A percentile compares a stretch with the other conserved stretches of the same genome.
phyloP scores from a whole-genome alignment of 495 filamentous ascomycete genomes.

The Hypoxylon fuscum region DNA sequence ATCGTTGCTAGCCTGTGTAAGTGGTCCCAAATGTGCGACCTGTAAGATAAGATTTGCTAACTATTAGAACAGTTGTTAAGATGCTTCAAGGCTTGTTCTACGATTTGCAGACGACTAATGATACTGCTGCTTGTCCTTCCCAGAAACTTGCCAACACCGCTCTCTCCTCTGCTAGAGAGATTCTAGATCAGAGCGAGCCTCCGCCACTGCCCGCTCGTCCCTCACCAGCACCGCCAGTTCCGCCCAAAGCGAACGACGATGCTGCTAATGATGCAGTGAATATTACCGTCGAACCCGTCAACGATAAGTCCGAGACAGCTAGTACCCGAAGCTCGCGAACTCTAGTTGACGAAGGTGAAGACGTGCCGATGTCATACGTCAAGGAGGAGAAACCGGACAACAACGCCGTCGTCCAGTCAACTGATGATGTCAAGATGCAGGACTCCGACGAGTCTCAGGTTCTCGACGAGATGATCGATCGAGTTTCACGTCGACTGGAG shows the following conservation, averaged over 20 bases:
- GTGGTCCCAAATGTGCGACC: background rate
- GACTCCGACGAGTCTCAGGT: conserved; percentile 33
- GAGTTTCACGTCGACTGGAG: conserved; percentile 48
- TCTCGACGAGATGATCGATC: conserved; percentile 53
- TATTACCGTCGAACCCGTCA: conserved; percentile 37
- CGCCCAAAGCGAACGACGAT: conserved; percentile 13
- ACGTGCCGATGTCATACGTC: conserved; percentile 18
- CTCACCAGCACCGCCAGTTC: conserved; percentile 34
- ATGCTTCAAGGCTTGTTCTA: conserved; percentile 66
- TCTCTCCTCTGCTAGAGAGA: conserved; percentile 52
- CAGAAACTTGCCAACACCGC: conserved; percentile 85
- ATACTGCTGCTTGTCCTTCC: conserved; percentile 69
- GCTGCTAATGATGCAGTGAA: conserved; percentile 15
- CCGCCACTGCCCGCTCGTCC: conserved; percentile 47
- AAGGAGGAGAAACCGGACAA: conserved; percentile 10
- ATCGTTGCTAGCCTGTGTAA: conserved; percentile 52
- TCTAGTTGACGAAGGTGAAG: conserved; percentile 51
- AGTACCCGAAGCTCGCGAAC: conserved; percentile 56
- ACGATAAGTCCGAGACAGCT: conserved; percentile 39
- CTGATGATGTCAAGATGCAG: conserved; percentile 37
- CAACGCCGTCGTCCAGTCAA: background rate
- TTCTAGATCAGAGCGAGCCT: conserved; percentile 37
- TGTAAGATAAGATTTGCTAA: conserved; percentile 20
- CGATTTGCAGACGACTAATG: conserved; percentile 68
- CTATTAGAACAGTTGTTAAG: conserved; percentile 35